Conservation (phyloP, 2,329 filamentous ascomycete genomes). For the Hymenoscyphus infarciens region DNA sequence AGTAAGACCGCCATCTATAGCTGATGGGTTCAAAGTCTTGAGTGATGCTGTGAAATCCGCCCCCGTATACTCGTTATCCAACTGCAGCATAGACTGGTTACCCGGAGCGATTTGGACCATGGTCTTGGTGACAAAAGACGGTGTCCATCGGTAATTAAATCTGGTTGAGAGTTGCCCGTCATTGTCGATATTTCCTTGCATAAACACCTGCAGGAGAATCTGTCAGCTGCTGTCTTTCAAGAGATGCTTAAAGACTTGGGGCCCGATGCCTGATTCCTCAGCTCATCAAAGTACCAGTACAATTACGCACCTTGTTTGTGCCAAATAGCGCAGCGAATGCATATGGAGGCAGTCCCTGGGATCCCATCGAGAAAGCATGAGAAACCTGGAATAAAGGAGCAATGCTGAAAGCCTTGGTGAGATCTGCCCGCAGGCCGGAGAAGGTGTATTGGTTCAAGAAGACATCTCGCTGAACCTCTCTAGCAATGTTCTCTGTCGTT, state of each 20-base stretch:
- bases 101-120: constrained; percentile 80
- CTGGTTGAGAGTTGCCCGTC: constrained; percentile 82
- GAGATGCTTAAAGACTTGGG: not conserved
- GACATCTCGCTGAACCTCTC: constrained; percentile 94
- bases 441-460: constrained; percentile 97
- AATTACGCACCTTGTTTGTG: constrained; percentile 72
- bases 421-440: constrained; percentile 88
- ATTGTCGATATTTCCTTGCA: constrained; percentile 94
- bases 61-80: constrained; percentile 95
- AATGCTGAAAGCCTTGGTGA: constrained; percentile 95
- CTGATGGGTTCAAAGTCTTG: constrained; percentile 94
- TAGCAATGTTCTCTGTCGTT: constrained; percentile 81
- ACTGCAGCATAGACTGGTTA: constrained; percentile 81
- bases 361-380: constrained; percentile 91
- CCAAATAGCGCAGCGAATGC: constrained; percentile 93
- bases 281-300: not conserved
- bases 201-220: constrained; percentile 66
- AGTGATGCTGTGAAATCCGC: constrained; percentile 88
- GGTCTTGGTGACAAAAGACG: constrained; percentile 78
- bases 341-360: constrained; percentile 87
- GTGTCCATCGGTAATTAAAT: constrained; percentile 89
- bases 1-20: constrained; percentile 85
- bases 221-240: constrained; percentile 22
- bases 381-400: constrained; percentile 94
- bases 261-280: not conserved